phyloP scores from a whole-genome alignment of 2,329 filamentous ascomycete genomes.

The Clarireedia monteithiana region DNA sequence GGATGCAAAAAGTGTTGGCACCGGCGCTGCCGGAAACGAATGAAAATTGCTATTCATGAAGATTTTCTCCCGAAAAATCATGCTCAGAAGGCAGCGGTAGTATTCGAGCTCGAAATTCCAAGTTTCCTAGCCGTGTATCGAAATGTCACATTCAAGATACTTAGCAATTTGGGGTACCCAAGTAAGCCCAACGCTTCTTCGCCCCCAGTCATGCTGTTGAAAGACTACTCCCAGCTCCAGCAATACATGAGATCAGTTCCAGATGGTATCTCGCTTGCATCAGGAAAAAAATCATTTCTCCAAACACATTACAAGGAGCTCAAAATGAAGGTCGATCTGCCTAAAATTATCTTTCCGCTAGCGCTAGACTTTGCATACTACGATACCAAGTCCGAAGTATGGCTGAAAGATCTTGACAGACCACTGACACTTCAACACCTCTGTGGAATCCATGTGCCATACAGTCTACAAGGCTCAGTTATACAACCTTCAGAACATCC shows the following conservation, averaged over 20 bases:
- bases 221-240: conserved; percentile 21
- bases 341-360: too few relatives aligned
- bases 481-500: conserved; percentile 10
- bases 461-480: conserved; percentile 22
- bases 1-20: conserved; percentile 37
- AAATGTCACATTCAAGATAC: conserved; percentile 42
- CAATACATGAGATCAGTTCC: too few relatives aligned
- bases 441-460: too few relatives aligned
- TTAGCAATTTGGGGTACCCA: conserved; percentile 21
- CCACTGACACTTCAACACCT: too few relatives aligned
- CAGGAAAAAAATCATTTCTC: too few relatives aligned
- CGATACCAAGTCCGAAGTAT: too few relatives aligned
- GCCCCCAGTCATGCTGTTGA: conserved; percentile 9
- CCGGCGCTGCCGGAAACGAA: too few relatives aligned
- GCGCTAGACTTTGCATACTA: too few relatives aligned
- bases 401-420: too few relatives aligned
- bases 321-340: too few relatives aligned
- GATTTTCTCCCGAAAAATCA: conserved; percentile 37
- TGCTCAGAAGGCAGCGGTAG: conserved; percentile 33
- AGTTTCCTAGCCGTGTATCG: conserved; percentile 40
- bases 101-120: conserved; percentile 46
- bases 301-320: too few relatives aligned
- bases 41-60: conserved; percentile 34
- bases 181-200: not conserved
- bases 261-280: too few relatives aligned